Conservation (phyloP, 192 early-diverging fungal species). For the Coemansia sp. region DNA sequence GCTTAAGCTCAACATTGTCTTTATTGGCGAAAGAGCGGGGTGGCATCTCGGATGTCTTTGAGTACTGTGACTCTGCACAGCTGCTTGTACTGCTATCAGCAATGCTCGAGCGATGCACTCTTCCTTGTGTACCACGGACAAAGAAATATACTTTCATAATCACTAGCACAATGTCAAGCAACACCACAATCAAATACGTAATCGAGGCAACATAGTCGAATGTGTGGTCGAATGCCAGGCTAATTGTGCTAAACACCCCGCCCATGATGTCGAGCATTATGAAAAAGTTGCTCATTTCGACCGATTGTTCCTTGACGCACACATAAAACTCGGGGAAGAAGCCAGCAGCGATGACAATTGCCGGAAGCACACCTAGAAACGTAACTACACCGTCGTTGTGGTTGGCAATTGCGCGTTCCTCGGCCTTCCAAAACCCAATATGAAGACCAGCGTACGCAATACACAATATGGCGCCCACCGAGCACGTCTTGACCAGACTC, state of each 20-base stretch:
- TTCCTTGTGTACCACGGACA: slow-evolving; percentile 30
- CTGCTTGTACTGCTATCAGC: background rate
- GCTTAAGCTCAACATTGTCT: background rate
- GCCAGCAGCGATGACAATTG: slow-evolving; percentile 43
- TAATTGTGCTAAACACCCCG: slow-evolving; percentile 50
- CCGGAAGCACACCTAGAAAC: slow-evolving; percentile 47
- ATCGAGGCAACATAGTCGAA: slow-evolving; percentile 55
- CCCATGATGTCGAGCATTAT: slow-evolving; percentile 41
- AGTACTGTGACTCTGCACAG: background rate
- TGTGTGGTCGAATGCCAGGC: slow-evolving; percentile 46
- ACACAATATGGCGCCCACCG: slow-evolving; percentile 22
- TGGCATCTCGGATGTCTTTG: background rate
- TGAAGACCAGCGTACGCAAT: slow-evolving; percentile 36
- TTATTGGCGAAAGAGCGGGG: background rate
- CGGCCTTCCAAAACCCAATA: slow-evolving; percentile 47
- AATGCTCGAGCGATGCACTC: background rate
- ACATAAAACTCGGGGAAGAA: slow-evolving; percentile 54
- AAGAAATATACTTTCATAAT: slow-evolving; percentile 49
- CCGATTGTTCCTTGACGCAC: slow-evolving; percentile 44
- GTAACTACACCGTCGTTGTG: slow-evolving; percentile 24
- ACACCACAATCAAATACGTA: slow-evolving; percentile 46
- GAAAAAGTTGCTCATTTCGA: slow-evolving; percentile 54
- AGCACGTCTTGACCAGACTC: background rate
- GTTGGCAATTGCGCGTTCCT: slow-evolving; percentile 20
- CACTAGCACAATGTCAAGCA: slow-evolving; percentile 41